A percentile compares a stretch with the other conserved stretches of the same genome.
Evolutionary conservation across 306 rosid species (phyloP).

Genomic region (Castanea mollissima): DNA sequence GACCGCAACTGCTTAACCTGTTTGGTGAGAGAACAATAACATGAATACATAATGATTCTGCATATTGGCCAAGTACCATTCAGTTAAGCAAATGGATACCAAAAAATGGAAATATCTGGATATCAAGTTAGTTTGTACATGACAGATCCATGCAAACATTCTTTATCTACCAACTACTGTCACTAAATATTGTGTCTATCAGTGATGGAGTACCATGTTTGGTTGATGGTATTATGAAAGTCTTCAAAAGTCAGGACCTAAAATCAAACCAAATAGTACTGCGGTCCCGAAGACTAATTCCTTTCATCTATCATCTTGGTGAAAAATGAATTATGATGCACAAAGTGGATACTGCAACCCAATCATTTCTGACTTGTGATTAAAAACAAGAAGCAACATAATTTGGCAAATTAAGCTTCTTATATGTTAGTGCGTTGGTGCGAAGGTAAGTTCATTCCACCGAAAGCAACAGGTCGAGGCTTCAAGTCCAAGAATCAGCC

Average conservation of each 20-base stretch:
- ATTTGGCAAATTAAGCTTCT: constrained; percentile 1
- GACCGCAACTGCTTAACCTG: constrained; percentile 69
- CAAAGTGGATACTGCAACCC: background rate
- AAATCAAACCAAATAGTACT: background rate
- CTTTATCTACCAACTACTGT: background rate
- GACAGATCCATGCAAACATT: background rate
- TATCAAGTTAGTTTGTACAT: background rate
- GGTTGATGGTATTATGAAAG: background rate
- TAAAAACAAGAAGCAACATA: background rate
- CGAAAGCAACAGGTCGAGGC: too few relatives aligned
- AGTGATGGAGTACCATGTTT: background rate
- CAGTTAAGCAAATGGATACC: background rate
- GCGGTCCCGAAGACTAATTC: background rate
- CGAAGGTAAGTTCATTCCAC: too few relatives aligned
- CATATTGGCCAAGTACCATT: background rate
- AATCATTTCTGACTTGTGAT: background rate
- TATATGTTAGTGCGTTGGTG: background rate
- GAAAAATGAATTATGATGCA: background rate
- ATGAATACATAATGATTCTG: background rate
- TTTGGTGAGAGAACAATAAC: constrained; percentile 14
- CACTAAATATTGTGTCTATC: background rate
- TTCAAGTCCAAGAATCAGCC: too few relatives aligned
- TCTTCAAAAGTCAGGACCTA: background rate
- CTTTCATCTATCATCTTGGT: background rate
- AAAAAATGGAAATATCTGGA: background rate